Base-by-base conservation (phyloP, 139 green algal genomes). In the Chlamydomonas asymmetrica region DNA sequence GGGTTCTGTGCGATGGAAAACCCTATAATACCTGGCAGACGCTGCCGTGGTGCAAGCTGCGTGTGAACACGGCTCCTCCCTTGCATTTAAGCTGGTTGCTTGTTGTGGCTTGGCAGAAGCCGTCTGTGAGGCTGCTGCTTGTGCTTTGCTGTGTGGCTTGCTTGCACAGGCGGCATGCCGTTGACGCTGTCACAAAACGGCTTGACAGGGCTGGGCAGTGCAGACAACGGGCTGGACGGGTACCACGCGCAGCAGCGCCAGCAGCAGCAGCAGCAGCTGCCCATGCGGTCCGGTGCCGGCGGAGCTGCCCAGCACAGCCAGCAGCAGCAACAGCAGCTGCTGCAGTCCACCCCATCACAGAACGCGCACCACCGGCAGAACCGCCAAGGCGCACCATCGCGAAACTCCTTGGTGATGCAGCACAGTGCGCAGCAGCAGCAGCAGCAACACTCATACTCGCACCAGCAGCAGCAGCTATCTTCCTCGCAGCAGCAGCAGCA, bases 81-180 rank as follows among this genome's bases (percentile, higher is more conserved):
- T n/a, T n/a, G n/a, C n/a, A n/a, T n/a, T n/a, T n/a, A n/a, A n/a
- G n/a, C n/a, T n/a, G n/a, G n/a, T n/a, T n/a, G n/a, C n/a, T n/a
- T n/a, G n/a, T n/a, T n/a, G n/a, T n/a, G n/a, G n/a, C n/a, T n/a
- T n/a, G n/a, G n/a, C n/a, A n/a, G n/a, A n/a, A n/a, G n/a, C n/a
- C n/a, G n/a, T n/a, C n/a, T n/a, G n/a, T n/a, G n/a, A n/a, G n/a
- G n/a, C n/a, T n/a, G n/a, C n/a, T n/a, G n/a, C n/a, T n/a, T n/a
- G n/a, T n/a, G n/a, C n/a, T n/a, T n/a, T n/a, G n/a, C n/a, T n/a
- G n/a, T n/a, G n/a, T n/a, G n/a, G n/a, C n/a, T n/a, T n/a, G n/a
- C n/a, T n/a, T n/a, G n/a, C n/a, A n/a, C n/a, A 70, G 45, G 71
- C 71, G 54, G 59, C 71, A 62, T 39, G 71, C 71, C 29, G 59